Conservation (phyloP, 2,329 filamentous ascomycete genomes). For the Fonsecaea pedrosoi region DNA sequence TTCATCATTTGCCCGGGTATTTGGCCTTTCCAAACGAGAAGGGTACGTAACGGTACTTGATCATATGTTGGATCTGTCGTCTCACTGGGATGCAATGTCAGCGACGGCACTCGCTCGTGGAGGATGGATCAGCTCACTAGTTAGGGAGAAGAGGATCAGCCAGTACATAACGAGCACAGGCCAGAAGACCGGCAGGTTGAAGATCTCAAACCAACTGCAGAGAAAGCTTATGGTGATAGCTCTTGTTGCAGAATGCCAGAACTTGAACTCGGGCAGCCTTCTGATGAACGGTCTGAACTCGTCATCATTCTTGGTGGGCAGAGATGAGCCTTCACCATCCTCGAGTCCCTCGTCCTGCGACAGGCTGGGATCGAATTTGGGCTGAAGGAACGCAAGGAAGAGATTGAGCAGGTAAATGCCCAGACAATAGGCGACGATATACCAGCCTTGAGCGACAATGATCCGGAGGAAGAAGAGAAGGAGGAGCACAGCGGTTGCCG, state of each 20-base stretch:
- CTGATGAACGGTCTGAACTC: conserved; percentile 98
- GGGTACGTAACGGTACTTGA: conserved; percentile 98
- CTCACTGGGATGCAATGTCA: conserved; percentile 65
- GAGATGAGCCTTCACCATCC: conserved; percentile 75
- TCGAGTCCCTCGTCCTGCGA: conserved; percentile 96
- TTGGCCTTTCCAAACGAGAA: conserved; percentile 90
- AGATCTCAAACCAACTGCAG: conserved; percentile 92
- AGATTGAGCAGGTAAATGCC: conserved; percentile 99
- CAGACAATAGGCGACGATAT: conserved; percentile 97
- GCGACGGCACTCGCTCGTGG: not conserved
- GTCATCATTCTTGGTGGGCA: conserved; percentile 95
- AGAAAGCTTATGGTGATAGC: conserved; percentile 81
- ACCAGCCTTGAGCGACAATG: conserved; percentile 94
- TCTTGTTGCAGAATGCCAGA: conserved; percentile 95
- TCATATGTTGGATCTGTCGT: conserved; percentile 99
- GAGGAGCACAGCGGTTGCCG: conserved; percentile 77
- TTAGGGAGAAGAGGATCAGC: conserved; percentile 94
- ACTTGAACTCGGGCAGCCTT: conserved; percentile 97
- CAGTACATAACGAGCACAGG: conserved; percentile 98
- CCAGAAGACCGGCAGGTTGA: conserved; percentile 99
- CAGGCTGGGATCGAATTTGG: conserved; percentile 97
- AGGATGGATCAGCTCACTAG: conserved; percentile 70
- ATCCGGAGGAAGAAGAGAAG: conserved; percentile 87
- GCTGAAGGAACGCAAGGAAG: conserved; percentile 96
- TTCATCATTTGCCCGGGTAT: conserved; percentile 57